These are phyloP conservation scores for Quaeritorhiza haematococci DNA, from an alignment of 371 early-diverging fungal species.

Conservation along the genomic window DNA sequence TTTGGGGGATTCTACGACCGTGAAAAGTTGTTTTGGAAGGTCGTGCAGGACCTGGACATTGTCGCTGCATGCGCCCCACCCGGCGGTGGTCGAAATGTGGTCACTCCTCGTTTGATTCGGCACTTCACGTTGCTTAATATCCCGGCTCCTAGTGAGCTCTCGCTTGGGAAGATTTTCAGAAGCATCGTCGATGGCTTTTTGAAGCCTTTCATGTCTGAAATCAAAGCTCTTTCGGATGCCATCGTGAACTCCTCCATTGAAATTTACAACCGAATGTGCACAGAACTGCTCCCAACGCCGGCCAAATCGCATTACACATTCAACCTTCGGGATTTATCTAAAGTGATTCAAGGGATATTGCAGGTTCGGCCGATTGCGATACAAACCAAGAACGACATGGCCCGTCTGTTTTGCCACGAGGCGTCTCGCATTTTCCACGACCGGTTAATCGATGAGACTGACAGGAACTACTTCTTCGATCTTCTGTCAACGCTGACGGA, in stretches of 20 bases:
- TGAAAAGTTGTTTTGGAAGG: conserved; percentile 51
- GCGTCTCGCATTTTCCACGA: conserved; percentile 52
- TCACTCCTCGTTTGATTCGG: conserved; percentile 47
- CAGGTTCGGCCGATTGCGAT: conserved; percentile 39
- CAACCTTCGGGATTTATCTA: conserved; percentile 52
- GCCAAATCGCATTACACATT: conserved; percentile 59
- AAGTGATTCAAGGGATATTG: conserved; percentile 46
- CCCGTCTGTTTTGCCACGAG: conserved; percentile 49
- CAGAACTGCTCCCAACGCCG: conserved; percentile 53
- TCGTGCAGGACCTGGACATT: conserved; percentile 44
- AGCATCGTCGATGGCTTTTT: conserved; percentile 51
- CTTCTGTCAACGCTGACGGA: conserved; percentile 44
- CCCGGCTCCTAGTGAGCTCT: conserved; percentile 42
- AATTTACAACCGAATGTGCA: conserved; percentile 51
- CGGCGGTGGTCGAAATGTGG: conserved; percentile 49
- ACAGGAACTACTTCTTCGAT: conserved; percentile 40
- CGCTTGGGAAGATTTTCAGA: conserved; percentile 45
- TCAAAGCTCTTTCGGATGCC: conserved; percentile 33
- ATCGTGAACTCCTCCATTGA: conserved; percentile 47
- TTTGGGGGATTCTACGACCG: conserved; percentile 55
- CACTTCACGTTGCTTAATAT: conserved; percentile 53
- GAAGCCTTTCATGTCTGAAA: conserved; percentile 41
- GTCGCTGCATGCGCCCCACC: conserved; percentile 56
- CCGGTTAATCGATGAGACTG: conserved; percentile 48
- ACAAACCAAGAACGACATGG: conserved; percentile 34